Evolutionary conservation across 331 rosid genomes (phyloP).

Genomic region (Phaseolus coccineus): DNA sequence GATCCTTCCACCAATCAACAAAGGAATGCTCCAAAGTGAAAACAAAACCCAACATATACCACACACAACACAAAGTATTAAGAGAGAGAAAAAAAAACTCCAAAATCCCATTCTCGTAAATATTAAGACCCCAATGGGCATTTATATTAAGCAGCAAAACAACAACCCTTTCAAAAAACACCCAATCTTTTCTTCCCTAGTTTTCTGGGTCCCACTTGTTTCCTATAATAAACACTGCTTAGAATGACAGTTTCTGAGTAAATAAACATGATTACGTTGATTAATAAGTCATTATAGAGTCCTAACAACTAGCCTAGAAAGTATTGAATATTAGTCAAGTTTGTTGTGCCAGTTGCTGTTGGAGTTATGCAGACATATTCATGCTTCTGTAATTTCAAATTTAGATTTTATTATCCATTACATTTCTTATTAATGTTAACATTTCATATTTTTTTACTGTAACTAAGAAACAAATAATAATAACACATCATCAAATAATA

Average conservation of each 20-base stretch:
- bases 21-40: not conserved
- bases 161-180: not conserved
- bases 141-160: slow-evolving; percentile 1
- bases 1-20: slow-evolving; percentile 44
- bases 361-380: slow-evolving; percentile 40
- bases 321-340: slow-evolving; percentile 42
- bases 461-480: not conserved
- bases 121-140: slow-evolving; percentile 40
- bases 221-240: slow-evolving; percentile 46
- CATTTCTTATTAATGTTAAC: no score
- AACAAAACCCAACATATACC: slow-evolving; percentile 30
- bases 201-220: slow-evolving; percentile 56
- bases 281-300: slow-evolving; percentile 37
- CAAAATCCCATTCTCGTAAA: slow-evolving; percentile 56
- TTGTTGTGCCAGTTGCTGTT: slow-evolving; percentile 49
- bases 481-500: not conserved
- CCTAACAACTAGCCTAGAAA: slow-evolving; percentile 40
- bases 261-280: not conserved
- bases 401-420: not conserved
- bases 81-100: not conserved
- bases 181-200: slow-evolving; percentile 44
- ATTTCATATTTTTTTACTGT: no score
- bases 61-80: slow-evolving; percentile 12
- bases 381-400: not conserved
- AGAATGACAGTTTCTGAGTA: slow-evolving; percentile 8